phyloP scores from a whole-genome alignment of 768 basidiomycete species.

The Fistulinella prunicolor region DNA sequence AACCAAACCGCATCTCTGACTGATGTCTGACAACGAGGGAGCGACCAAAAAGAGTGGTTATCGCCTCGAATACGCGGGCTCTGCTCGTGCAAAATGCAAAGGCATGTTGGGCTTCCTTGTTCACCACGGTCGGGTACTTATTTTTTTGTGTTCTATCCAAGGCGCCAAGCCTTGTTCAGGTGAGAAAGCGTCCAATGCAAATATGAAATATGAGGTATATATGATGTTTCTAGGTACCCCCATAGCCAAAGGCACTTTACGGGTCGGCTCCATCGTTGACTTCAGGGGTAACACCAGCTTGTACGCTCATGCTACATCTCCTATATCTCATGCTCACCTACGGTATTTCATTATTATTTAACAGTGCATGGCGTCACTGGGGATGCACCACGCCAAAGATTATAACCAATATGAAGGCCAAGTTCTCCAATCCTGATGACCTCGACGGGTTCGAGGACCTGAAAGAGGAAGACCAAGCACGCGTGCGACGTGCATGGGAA shows the following conservation, averaged over 20 bases:
- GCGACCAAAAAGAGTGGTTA: conserved; percentile 48
- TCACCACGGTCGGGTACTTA: conserved; percentile 21
- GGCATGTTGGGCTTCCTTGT: conserved; percentile 40
- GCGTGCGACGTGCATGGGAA: conserved; percentile 69
- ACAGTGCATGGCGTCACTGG: conserved; percentile 86
- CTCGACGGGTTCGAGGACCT: conserved; percentile 86
- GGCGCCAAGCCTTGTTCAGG: conserved; percentile 78
- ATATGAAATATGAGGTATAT: conserved; percentile 3
- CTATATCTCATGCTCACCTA: neutral
- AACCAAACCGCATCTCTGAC: conserved; percentile 17
- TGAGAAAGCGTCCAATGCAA: conserved; percentile 29
- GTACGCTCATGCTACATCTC: conserved; percentile 38
- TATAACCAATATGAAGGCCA: conserved; percentile 65
- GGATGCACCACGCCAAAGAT: conserved; percentile 76
- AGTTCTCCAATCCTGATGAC: conserved; percentile 56
- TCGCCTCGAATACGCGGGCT: conserved; percentile 73
- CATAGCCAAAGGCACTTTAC: conserved; percentile 69
- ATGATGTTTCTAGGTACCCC: conserved; percentile 49
- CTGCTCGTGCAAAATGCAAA: conserved; percentile 73
- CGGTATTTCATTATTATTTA: neutral
- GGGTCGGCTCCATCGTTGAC: conserved; percentile 74
- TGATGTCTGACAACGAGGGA: conserved; percentile 38
- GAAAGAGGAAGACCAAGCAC: conserved; percentile 63
- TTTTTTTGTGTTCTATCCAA: conserved; percentile 29
- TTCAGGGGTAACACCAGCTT: conserved; percentile 66